phyloP scores from a whole-genome alignment of 1,284 basidiomycete species.

The Ceratobasidium sp. region DNA sequence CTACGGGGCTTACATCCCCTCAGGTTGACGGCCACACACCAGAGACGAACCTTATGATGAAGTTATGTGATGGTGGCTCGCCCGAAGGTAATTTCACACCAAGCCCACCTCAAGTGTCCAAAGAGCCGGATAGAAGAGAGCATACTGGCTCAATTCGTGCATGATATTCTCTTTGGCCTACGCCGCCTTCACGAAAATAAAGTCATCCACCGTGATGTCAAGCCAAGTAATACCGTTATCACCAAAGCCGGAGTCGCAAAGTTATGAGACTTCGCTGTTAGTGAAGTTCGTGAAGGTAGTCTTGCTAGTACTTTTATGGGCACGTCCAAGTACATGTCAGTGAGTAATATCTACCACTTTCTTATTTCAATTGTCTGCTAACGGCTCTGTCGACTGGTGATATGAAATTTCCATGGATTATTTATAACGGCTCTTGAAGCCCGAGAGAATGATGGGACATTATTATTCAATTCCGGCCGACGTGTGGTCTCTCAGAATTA shows the following conservation, averaged over 20 bases:
- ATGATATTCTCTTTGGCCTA: too few relatives aligned
- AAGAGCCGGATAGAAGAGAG: too few relatives aligned
- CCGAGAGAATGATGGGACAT: constrained; percentile 91
- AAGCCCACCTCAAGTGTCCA: too few relatives aligned
- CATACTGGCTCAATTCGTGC: too few relatives aligned
- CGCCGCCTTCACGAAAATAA: too few relatives aligned
- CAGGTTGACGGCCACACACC: constrained; percentile 54
- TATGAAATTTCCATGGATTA: constrained; percentile 37
- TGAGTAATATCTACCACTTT: constrained; percentile 63
- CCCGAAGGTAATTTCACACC: too few relatives aligned
- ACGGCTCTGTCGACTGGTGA: too few relatives aligned
- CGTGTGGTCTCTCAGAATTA: constrained; percentile 96
- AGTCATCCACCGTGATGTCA: too few relatives aligned
- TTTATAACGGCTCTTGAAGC: constrained; percentile 59
- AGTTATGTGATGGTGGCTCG: constrained; percentile 81
- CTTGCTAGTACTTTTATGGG: constrained; percentile 96
- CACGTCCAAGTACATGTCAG: constrained; percentile 98
- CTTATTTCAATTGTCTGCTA: constrained; percentile 44
- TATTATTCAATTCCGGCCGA: constrained; percentile 95
- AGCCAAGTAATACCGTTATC: too few relatives aligned
- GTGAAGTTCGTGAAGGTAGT: constrained; percentile 92
- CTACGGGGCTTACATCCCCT: constrained; percentile 80
- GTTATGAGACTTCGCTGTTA: constrained; percentile 54
- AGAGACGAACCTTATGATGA: constrained; percentile 97
- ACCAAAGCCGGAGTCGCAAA: too few relatives aligned